Evolutionary conservation across 2,329 filamentous ascomycete genomes (phyloP), one percentile per base, ranked within the genome.

Genomic region (Alternaria gaisen): DNA sequence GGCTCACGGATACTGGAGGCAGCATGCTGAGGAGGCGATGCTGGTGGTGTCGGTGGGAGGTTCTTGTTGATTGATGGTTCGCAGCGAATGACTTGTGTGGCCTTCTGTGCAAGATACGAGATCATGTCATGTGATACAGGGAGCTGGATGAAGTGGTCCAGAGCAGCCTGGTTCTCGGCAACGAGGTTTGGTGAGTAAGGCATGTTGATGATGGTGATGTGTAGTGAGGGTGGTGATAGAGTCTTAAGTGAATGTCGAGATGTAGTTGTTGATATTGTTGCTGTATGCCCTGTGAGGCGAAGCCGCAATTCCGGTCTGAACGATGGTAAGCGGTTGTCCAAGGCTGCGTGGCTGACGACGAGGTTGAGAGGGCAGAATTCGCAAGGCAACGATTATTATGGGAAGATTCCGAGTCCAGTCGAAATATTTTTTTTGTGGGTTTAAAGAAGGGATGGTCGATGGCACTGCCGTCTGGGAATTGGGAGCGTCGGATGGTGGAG

Each of bases 91-190:
- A 95, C 92, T 75, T 90, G 87, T 74, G 85, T 84, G 60, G 92
- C 91, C 74, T 91, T 92, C 60, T 85, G 81, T 66, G 92, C 90
- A 61, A 95, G 87, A 80, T 92, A 92, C 61, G 83, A 79, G 72
- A 95, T 90, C 92, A 95, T 95, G 56, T 90, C 85, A 70, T 85
- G 85, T 74, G 85, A 88, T 66, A 95, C 92, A 10, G 90, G 89
- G 70, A 87, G 86, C 80, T 90, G 92, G 82, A 95, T 87, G 78
- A 95, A 94, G 73, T 91, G 87, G 73, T 94, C 91, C 66, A 95
- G 85, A 51, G 92, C 92, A 55, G 86, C 86, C 78, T 89, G 87
- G 83, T 93, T 93, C 79, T 86, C 80, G 62, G 77, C 72, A 24
- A 68, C 68, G 74, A 80, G 70, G 72, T 78, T 72, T 76, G 72